Evolutionary conservation across 345 rosid genomes (phyloP), one percentile per base, ranked within the genome.

Genomic region (Rhizophora apiculata): DNA sequence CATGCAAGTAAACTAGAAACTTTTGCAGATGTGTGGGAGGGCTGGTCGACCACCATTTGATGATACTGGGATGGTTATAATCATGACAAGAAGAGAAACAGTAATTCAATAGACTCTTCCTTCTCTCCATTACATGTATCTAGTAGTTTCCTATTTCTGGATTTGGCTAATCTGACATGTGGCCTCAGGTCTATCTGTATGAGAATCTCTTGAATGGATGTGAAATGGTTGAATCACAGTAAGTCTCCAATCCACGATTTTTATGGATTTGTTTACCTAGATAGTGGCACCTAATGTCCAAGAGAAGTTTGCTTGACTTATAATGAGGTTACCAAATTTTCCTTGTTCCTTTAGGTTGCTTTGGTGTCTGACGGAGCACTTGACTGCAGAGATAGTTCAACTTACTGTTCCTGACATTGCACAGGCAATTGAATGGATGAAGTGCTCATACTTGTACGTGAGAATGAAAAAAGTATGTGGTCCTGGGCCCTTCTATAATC

Each of bases 31-130:
- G 96, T 85, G 86, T 77, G 99, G 99, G 74, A 87, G 99, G 84
- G 99, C 99, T 72, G 99, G 99, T 53, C 83, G 97, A 74, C 99
- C 99, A 64, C 99, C 99, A 66, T 95, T 92, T 88, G 96, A 92
- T 73, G 96, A 89, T 77, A 87, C 96, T 59, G 99, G 99, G 74
- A 79, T 80, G 80, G 97, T 92, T 70, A 60, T 95, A 78, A 91
- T 93, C 72, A 95, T 95, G 99, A 95, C 97, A 34, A 88, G 97
- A 88, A 85, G 86, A 81, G 96, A 90, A 80, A 92, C 99, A 63
- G 99, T 95, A 81, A 81, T 65, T 60, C 11, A 64, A 58, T 56
- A 7, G 68, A 53, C 64, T 72, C 53, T 69, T 65, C 78, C 55
- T 22, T 64, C 62, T 32, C 48, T 60, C 48, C 60, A 61, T 55